These are phyloP conservation scores for Logfia minima DNA, from an alignment of 129 eudicot species.

Conservation along the genomic window DNA sequence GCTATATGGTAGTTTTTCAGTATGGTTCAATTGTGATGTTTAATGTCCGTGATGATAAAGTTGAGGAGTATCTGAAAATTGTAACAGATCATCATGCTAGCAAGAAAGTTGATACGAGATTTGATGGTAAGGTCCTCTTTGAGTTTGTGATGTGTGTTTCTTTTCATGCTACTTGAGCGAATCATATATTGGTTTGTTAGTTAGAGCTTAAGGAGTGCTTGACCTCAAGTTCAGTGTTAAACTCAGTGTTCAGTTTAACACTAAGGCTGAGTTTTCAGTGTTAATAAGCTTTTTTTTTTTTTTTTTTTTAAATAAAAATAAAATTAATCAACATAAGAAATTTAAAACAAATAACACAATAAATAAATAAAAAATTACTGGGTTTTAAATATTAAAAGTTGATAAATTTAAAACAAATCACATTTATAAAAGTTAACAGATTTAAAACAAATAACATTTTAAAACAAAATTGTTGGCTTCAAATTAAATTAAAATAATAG, in stretches of 20 bases:
- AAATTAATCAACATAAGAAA: background rate
- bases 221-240: too few relatives aligned
- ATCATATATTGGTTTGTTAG: constrained; percentile 1
- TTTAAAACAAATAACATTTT: too few relatives aligned
- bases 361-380: too few relatives aligned
- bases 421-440: too few relatives aligned
- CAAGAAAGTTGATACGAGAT: constrained; percentile 64
- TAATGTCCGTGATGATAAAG: constrained; percentile 76
- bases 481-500: too few relatives aligned
- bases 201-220: background rate
- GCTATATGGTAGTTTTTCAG: constrained; percentile 89
- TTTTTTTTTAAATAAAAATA: too few relatives aligned
- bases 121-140: constrained; percentile 60
- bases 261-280: too few relatives aligned
- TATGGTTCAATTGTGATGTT: constrained; percentile 91
- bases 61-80: constrained; percentile 69
- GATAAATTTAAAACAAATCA: too few relatives aligned
- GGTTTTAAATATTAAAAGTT: too few relatives aligned
- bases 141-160: background rate
- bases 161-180: background rate
- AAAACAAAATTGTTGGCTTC: too few relatives aligned
- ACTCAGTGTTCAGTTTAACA: too few relatives aligned
- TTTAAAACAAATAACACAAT: background rate
- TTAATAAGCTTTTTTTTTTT: too few relatives aligned
- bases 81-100: constrained; percentile 65